Evolutionary conservation across 1,284 basidiomycete genomes (phyloP).

Genomic region (Cryptococcus jaspeensis): DNA sequence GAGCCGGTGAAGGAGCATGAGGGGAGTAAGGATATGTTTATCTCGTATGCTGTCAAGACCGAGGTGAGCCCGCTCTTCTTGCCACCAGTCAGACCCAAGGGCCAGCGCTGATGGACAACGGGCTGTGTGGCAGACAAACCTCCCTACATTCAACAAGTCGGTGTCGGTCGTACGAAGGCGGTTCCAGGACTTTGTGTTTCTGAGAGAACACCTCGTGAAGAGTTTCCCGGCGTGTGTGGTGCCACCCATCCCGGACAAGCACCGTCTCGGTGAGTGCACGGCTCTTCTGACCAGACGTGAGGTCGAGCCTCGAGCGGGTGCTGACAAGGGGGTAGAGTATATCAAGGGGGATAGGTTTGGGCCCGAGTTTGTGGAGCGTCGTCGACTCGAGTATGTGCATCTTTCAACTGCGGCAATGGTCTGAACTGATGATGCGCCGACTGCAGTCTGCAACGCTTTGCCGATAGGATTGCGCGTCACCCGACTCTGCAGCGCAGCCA

Average conservation of each 20-base stretch:
- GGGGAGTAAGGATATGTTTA: slow-evolving; percentile 93
- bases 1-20: slow-evolving; percentile 94
- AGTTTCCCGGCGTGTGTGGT: slow-evolving; percentile 97
- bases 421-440: slow-evolving; percentile 5
- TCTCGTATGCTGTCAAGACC: slow-evolving; percentile 87
- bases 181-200: slow-evolving; percentile 96
- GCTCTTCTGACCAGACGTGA: neutral
- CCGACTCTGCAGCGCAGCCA: slow-evolving; percentile 91
- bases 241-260: slow-evolving; percentile 94
- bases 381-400: slow-evolving; percentile 75
- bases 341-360: slow-evolving; percentile 96
- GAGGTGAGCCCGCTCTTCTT: slow-evolving; percentile 60
- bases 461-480: slow-evolving; percentile 85
- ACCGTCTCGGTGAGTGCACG: slow-evolving; percentile 72
- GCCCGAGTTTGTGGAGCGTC: slow-evolving; percentile 90
- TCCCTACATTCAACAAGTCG: slow-evolving; percentile 45
- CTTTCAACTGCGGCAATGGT: neutral
- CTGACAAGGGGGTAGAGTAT: slow-evolving; percentile 64
- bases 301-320: neutral
- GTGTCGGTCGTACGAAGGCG: slow-evolving; percentile 76
- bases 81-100: neutral
- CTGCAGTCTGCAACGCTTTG: slow-evolving; percentile 81
- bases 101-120: slow-evolving; percentile 1
- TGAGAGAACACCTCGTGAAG: slow-evolving; percentile 81
- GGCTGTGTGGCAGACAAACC: slow-evolving; percentile 42